A percentile compares a stretch with the other conserved stretches of the same genome.
phyloP scores from a whole-genome alignment of 2,329 filamentous ascomycete genomes.

The Lojkania enalia region DNA sequence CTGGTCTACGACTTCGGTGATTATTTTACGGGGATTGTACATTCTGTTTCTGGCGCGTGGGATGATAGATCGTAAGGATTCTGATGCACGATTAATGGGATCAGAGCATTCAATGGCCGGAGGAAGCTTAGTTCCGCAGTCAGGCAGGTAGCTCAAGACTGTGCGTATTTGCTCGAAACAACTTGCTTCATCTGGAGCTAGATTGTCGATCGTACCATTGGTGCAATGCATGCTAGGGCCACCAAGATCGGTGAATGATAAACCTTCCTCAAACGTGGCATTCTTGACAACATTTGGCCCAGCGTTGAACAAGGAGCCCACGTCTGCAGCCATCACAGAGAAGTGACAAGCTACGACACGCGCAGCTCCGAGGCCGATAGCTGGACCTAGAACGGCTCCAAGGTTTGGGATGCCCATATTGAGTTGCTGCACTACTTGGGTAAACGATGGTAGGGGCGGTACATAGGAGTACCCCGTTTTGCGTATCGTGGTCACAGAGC shows the following conservation, averaged over 20 bases:
- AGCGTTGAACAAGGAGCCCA: constrained; percentile 66
- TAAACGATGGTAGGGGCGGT: constrained; percentile 59
- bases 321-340: constrained; percentile 66
- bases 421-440: constrained; percentile 59
- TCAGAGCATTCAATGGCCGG: constrained; percentile 55
- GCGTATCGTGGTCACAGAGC: constrained; percentile 63
- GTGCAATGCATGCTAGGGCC: constrained; percentile 65
- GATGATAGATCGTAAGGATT: constrained; percentile 58
- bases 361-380: constrained; percentile 65
- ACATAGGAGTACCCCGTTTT: constrained; percentile 62
- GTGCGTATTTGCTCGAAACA: constrained; percentile 64
- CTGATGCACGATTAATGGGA: constrained; percentile 53
- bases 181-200: constrained; percentile 62
- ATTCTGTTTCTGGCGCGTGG: constrained; percentile 61
- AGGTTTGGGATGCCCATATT: constrained; percentile 67
- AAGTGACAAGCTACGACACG: constrained; percentile 66
- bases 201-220: constrained; percentile 68
- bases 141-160: constrained; percentile 61
- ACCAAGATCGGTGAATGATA: constrained; percentile 62
- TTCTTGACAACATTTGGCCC: constrained; percentile 65
- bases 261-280: constrained; percentile 66
- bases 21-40: constrained; percentile 63
- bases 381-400: constrained; percentile 65
- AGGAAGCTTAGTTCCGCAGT: constrained; percentile 59
- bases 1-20: constrained; percentile 59